Evolutionary conservation across 108 stramenopile species (phyloP).

Genomic region (Chaetoceros tenuissimus): DNA sequence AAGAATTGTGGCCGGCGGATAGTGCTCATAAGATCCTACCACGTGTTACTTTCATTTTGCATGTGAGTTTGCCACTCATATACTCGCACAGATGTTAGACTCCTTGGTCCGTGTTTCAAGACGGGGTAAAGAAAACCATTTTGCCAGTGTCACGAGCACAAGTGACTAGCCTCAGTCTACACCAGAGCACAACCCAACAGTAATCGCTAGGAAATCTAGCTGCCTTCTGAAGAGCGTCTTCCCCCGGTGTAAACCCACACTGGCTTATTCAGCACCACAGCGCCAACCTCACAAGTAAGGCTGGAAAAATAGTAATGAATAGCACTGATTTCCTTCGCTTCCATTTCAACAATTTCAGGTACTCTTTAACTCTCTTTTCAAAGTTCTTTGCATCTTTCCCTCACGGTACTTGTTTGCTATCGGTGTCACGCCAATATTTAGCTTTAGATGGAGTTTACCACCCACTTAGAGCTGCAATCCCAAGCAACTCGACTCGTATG

Average conservation of each 20-base stretch:
- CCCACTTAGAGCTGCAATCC: constrained; percentile 93
- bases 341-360: constrained; percentile 96
- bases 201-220: constrained; percentile 21
- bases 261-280: constrained; percentile 49
- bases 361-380: constrained; percentile 98
- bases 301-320: constrained; percentile 41
- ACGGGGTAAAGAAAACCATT: constrained; percentile 81
- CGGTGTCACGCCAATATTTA: constrained; percentile 92
- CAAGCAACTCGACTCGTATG: constrained; percentile 93
- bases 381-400: constrained; percentile 94
- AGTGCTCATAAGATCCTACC: constrained; percentile 61
- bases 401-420: constrained; percentile 95
- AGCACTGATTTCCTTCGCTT: constrained; percentile 89
- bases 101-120: constrained; percentile 92
- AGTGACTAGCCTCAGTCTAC: constrained; percentile 43
- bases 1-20: constrained; percentile 85
- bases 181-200: constrained; percentile 32
- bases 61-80: constrained; percentile 80
- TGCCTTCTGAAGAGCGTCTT: constrained; percentile 34
- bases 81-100: constrained; percentile 82
- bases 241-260: constrained; percentile 33
- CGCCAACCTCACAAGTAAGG: constrained; percentile 45
- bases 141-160: constrained; percentile 63
- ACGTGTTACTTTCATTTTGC: constrained; percentile 91
- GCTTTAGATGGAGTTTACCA: constrained; percentile 96